phyloP scores from a whole-genome alignment of 257 asterid species.

The Solanum corneliomulleri region DNA sequence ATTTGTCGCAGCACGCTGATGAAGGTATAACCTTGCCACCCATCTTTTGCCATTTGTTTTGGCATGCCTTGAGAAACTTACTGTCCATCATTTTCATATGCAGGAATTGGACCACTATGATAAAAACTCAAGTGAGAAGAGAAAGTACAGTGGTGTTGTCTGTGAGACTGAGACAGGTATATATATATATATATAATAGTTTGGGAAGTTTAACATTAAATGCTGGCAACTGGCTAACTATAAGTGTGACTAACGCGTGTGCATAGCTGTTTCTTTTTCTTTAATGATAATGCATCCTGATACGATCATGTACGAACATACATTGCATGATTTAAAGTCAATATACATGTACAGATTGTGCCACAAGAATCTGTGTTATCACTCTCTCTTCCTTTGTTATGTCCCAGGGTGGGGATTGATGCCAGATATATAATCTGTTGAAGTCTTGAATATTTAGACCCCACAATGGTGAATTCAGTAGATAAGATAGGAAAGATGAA shows the following conservation, averaged over 20 bases:
- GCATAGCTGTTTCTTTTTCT: slow-evolving; percentile 13
- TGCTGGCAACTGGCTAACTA: neutral
- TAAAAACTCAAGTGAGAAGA: neutral
- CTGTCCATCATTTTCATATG: slow-evolving; percentile 26
- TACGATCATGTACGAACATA: slow-evolving; percentile 79
- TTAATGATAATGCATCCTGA: slow-evolving; percentile 12
- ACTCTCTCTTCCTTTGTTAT: neutral
- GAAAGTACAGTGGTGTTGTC: slow-evolving; percentile 18
- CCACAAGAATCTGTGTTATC: slow-evolving; percentile 8
- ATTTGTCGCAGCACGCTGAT: slow-evolving; percentile 20
- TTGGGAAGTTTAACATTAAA: slow-evolving; percentile 19
- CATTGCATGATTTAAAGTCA: slow-evolving; percentile 22
- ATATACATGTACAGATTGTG: neutral
- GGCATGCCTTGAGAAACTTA: slow-evolving; percentile 34
- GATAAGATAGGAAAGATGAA: slow-evolving; percentile 53
- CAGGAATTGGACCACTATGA: neutral
- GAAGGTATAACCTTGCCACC: slow-evolving; percentile 30
- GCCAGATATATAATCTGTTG: slow-evolving; percentile 10
- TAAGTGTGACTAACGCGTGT: slow-evolving; percentile 27
- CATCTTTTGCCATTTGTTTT: slow-evolving; percentile 31
- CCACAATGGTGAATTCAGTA: slow-evolving; percentile 32
- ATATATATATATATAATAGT: slow-evolving; percentile 47
- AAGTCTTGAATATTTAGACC: slow-evolving; percentile 25
- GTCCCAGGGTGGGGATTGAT: neutral
- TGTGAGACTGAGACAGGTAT: slow-evolving; percentile 25